Base-by-base conservation (phyloP, 129 eudicot species). In the Glebionis coronaria region DNA sequence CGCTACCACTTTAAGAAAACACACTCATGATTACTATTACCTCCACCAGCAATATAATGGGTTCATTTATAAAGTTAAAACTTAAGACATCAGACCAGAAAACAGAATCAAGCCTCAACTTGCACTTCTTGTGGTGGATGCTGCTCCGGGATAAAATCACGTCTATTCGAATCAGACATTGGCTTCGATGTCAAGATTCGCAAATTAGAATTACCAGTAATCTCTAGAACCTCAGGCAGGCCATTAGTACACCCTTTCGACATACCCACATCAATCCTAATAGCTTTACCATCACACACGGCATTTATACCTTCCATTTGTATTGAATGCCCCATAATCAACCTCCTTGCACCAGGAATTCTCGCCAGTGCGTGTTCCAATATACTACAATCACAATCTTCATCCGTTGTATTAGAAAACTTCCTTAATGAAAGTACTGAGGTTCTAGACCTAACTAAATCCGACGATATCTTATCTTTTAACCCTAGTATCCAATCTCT, bases 321-420 rank as follows among this genome's bases (percentile, higher is more conserved):
- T 73, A 93, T 93, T 1, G 95, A 88, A 76, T 93, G 98, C 45
- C 98, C 98, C 95, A 93, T 82, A 14, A 93, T 82, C 92, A 93
- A 64, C 90, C 98, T 84, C 84, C 67, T 86, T 10, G 80, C 92
- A 49, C 98, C 98, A 0, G 95, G 98, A 63, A 93, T 88, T 0
- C 90, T 88, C 14, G 79, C 87, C 29, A 93, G 91, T 0, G 82
- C 96, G 70, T 84, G 95, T 60, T 93, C 91, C 14, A 93, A 76
- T 27, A 76, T 56, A 28, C 83, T 49, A 62, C 98, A 86, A 71
- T 93, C 98, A 56, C 98, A 84, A 38, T 86, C 86, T 65, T 80
- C 77, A 0, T 71, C 87, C 60, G 61, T 12, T 53, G 71, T 80
- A n/a, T 76, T 25, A 3, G 92, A 88, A 70, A 82, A 88, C 31